Base-by-base conservation (phyloP, 177 flowering plant genomes). In the Tripterygium wilfordii region DNA sequence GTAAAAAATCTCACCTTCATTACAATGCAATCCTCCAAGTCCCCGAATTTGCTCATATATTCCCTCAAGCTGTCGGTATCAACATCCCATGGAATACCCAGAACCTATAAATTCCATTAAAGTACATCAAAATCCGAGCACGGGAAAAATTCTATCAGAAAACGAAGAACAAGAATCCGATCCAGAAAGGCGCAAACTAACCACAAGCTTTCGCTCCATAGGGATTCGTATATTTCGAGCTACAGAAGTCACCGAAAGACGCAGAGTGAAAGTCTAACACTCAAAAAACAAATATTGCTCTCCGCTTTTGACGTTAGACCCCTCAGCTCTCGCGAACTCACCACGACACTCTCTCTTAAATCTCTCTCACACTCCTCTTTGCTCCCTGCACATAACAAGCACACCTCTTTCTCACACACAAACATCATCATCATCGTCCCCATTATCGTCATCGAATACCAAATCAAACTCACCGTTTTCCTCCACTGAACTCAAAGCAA, bases 81-180 rank as follows among this genome's bases (percentile, higher is more conserved):
- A 14, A 89, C 74, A 38, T 92, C 95, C 99, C 99, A 92, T 3
- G 99, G 99, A 36, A 92, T 87, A 10, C 99, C 99, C 48, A 92
- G 66, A 54, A 92, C 99, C 99, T 94, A 49, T n/a, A 14, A 58
- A 44, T 22, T 8, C 53, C 45, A 49, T 1, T 3, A 26, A 3
- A n/a, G n/a, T n/a, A 44, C 30, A 16, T 17, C 38, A 40, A 26
- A 3, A n/a, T n/a, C n/a, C n/a, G n/a, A n/a, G n/a, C n/a, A n/a
- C n/a, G n/a, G n/a, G n/a, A n/a, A n/a, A n/a, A n/a, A n/a, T n/a
- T n/a, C n/a, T n/a, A n/a, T n/a, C n/a, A n/a, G n/a, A n/a, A n/a
- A n/a, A n/a, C n/a, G n/a, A n/a, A n/a, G n/a, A 53, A 35, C 29
- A 29, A 25, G 28, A 54, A 5, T 20, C 1, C 50, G 45, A 18